phyloP scores from a whole-genome alignment of 2,329 filamentous ascomycete species.

The Alternaria sp. region DNA sequence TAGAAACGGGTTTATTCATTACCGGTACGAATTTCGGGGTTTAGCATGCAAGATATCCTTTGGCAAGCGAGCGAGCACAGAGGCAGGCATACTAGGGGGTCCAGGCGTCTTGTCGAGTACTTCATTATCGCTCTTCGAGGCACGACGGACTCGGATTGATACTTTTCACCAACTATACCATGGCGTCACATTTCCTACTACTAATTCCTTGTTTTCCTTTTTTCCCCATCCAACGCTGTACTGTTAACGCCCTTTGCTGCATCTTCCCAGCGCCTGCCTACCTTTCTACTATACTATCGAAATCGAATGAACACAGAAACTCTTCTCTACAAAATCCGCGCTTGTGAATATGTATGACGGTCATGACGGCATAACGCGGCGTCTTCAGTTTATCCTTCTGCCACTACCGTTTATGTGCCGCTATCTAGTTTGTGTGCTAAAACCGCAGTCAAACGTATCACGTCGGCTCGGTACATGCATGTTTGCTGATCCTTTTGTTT shows the following conservation, averaged over 20 bases:
- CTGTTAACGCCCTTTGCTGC: not conserved
- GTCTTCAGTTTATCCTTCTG: not conserved
- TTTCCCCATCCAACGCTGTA: not conserved
- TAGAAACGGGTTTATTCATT: constrained; percentile 9
- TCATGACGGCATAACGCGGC: not conserved
- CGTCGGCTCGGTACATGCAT: not conserved
- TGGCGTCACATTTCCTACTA: constrained; percentile 9
- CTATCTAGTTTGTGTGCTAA: not conserved
- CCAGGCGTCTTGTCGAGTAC: not conserved
- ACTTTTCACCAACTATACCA: constrained; percentile 8
- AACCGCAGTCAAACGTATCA: not conserved
- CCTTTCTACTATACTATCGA: not conserved
- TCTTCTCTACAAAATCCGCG: not conserved
- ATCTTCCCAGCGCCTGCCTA: not conserved
- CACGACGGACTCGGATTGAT: constrained; percentile 1
- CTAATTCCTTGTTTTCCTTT: not conserved
- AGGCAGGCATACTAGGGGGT: not conserved
- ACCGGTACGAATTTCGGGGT: constrained; percentile 14
- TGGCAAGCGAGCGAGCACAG: not conserved
- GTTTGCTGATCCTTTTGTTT: not conserved
- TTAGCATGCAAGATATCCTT: constrained; percentile 23
- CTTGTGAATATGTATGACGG: not conserved
- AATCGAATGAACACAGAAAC: not conserved
- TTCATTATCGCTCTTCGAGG: constrained; percentile 1
- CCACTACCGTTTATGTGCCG: not conserved